phyloP scores from a whole-genome alignment of 2,329 filamentous ascomycete genomes.

The Fusarium incarnatum region DNA sequence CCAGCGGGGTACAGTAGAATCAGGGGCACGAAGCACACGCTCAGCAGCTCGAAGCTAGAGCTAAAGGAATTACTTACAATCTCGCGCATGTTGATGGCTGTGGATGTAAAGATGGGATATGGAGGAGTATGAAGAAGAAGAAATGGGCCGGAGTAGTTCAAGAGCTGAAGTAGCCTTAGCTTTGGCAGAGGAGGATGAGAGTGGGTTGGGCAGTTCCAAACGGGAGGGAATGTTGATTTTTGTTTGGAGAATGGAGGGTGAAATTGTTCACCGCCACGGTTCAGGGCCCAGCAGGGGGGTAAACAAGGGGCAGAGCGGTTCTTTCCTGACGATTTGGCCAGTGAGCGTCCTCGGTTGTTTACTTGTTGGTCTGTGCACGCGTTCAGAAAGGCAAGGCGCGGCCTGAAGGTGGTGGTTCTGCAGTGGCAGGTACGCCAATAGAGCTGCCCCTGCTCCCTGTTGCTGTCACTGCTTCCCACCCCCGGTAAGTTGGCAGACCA shows the following conservation, averaged over 20 bases:
- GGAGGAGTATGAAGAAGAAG: constrained; percentile 44
- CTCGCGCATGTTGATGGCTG: constrained; percentile 71
- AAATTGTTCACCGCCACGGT: constrained; percentile 54
- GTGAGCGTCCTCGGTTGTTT: constrained; percentile 52
- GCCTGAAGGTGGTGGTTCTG: constrained; percentile 35
- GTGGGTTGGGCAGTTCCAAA: constrained; percentile 47
- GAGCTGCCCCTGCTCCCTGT: constrained; percentile 29
- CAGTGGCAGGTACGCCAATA: constrained; percentile 32
- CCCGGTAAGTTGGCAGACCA: not conserved
- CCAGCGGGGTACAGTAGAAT: constrained; percentile 52
- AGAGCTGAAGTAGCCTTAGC: constrained; percentile 50
- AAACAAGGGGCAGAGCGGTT: constrained; percentile 45
- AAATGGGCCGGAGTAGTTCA: constrained; percentile 45
- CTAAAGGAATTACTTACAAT: constrained; percentile 65
- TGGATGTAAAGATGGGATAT: constrained; percentile 39
- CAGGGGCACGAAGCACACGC: constrained; percentile 47
- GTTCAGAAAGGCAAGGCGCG: constrained; percentile 46
- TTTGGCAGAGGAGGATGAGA: constrained; percentile 48
- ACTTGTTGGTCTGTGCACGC: constrained; percentile 48
- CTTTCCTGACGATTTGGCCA: constrained; percentile 37
- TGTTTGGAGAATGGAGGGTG: constrained; percentile 46
- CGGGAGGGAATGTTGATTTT: constrained; percentile 53
- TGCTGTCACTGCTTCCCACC: constrained; percentile 11
- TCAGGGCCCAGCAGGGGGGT: constrained; percentile 37
- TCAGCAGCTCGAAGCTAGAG: constrained; percentile 18